These are phyloP conservation scores for Neoboletus magnificus DNA, from an alignment of 768 basidiomycete genomes.

Conservation along the genomic window DNA sequence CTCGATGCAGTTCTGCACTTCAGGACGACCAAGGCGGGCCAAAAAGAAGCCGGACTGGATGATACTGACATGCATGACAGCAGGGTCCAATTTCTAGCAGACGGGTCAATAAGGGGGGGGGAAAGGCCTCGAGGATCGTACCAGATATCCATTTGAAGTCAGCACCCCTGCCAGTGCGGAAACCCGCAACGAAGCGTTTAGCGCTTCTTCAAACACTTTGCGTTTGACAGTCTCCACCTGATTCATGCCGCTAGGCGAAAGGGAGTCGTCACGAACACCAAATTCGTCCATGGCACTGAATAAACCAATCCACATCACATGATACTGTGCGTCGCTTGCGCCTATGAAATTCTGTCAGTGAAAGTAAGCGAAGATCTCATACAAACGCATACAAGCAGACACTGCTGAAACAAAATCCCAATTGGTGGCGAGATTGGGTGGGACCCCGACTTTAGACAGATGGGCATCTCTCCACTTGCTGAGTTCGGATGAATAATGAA, in stretches of 20 bases:
- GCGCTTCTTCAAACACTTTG: constrained; percentile 75
- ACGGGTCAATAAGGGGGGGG: constrained; percentile 8
- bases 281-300: constrained; percentile 83
- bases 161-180: constrained; percentile 86
- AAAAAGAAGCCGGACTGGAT: constrained; percentile 81
- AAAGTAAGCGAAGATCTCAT: not conserved
- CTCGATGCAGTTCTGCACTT: constrained; percentile 78
- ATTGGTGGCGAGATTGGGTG: constrained; percentile 73
- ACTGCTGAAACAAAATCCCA: constrained; percentile 91
- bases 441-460: constrained; percentile 79
- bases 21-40: constrained; percentile 77
- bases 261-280: constrained; percentile 63
- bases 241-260: constrained; percentile 42
- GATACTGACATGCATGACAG: constrained; percentile 85
- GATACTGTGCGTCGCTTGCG: constrained; percentile 85
- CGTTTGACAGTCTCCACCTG: constrained; percentile 63
- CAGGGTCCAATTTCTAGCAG: constrained; percentile 70
- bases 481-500: constrained; percentile 53
- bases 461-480: constrained; percentile 74
- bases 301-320: constrained; percentile 87
- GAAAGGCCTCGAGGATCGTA: constrained; percentile 31
- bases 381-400: constrained; percentile 47
- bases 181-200: constrained; percentile 83
- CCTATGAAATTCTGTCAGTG: constrained; percentile 35
- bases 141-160: constrained; percentile 84